A percentile compares a stretch with the other conserved stretches of the same genome.
Conservation (phyloP, 2,329 filamentous ascomycete species). For the Colletotrichum destructivum region DNA sequence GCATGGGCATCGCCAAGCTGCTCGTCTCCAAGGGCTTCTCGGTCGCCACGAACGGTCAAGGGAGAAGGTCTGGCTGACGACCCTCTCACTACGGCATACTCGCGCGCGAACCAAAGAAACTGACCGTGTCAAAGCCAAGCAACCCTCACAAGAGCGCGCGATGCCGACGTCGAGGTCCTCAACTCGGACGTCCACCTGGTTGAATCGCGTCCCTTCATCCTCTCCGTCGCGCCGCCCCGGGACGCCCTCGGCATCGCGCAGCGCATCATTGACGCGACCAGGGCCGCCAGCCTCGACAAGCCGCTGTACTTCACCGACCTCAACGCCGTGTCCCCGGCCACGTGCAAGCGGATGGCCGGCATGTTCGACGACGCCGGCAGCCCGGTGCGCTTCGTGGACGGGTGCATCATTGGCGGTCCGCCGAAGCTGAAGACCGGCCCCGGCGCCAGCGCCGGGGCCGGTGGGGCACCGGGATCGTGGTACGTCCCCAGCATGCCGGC, state of each 20-base stretch:
- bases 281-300: constrained; percentile 49
- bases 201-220: constrained; percentile 69
- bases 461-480: constrained; percentile 50
- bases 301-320: constrained; percentile 74
- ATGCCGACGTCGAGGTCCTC: constrained; percentile 67
- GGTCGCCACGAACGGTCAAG: constrained; percentile 64
- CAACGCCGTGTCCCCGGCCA: constrained; percentile 75
- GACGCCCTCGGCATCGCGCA: constrained; percentile 73
- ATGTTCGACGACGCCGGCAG: constrained; percentile 58
- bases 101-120: neutral
- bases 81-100: no score
- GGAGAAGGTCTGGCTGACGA: constrained; percentile 57
- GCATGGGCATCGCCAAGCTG: constrained; percentile 64
- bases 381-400: constrained; percentile 68
- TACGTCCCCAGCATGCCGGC: constrained; percentile 60
- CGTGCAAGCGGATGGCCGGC: constrained; percentile 59
- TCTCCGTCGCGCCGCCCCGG: constrained; percentile 77
- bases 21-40: constrained; percentile 63
- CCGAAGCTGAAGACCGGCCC: constrained; percentile 54
- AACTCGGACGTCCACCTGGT: constrained; percentile 71
- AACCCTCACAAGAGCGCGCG: constrained; percentile 69
- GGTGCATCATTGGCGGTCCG: constrained; percentile 70
- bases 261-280: constrained; percentile 68
- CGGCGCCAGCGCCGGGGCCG: neutral
- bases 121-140: constrained; percentile 60